Base-by-base conservation (phyloP, 768 basidiomycete genomes). In the Boletellus sp. region DNA sequence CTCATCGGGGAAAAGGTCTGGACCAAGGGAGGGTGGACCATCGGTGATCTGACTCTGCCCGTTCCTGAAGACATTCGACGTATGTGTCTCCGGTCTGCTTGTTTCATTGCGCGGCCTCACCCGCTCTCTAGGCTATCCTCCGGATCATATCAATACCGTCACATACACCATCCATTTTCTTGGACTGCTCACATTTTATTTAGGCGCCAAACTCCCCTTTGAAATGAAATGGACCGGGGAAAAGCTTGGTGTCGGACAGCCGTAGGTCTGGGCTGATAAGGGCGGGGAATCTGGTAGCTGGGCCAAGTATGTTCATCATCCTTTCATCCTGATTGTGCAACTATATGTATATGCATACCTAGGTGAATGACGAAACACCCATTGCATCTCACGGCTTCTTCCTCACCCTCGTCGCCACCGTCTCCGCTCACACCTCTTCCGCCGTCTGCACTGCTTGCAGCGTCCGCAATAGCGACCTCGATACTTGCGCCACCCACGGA, bases 121-220 rank as follows among this genome's bases (percentile, higher is more conserved):
- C 23, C 23, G 3, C 20, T 26, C 8, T 26, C 19, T 51, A 88
- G 84, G 88, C 45, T 90, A 90, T 62, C 87, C 88, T 1, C 85
- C 88, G 33, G 86, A 90, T 54, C 87, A 92, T 51, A 88, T 90
- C 70, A 91, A 93, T 62, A 88, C 90, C 3, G 89, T 90, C 43
- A 88, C 85, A 1, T 83, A 89, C 49, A 81, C 88, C 1, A 74
- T 92, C 11, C 90, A 91, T 67, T 92, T 92, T 53, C 67, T 92
- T 0, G 78, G 81, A 2, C 69, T 92, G 12, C 78, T 93, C 6
- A 81, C 86, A 0, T 91, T 90, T 68, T 93, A 93, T 63, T 75
- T 93, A 11, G 90, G 90, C 1, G 73, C 91, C 52, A 90, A 88
- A 56, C 79, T 92, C 0, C 90, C 90, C 0, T 93, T 93, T 44